A percentile compares a stretch with the other conserved stretches of the same genome.
Evolutionary conservation across 1,284 basidiomycete genomes (phyloP).

Genomic region (Marasmius tenuissimus): DNA sequence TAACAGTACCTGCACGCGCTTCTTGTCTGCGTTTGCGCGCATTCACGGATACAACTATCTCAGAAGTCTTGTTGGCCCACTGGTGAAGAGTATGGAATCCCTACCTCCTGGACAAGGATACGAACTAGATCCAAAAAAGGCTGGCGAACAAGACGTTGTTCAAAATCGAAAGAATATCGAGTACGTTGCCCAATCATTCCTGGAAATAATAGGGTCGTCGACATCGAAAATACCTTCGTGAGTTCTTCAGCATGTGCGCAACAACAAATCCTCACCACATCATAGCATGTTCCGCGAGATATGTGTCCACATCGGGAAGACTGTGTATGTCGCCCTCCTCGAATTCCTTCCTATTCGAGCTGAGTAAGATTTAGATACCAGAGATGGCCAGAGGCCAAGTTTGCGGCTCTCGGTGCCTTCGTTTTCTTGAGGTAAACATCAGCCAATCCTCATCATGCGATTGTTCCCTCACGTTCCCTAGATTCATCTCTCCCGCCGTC

Average conservation of each 20-base stretch:
- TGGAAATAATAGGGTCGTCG: conserved; percentile 76
- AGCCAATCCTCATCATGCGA: conserved; percentile 3
- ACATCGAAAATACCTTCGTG: conserved; percentile 74
- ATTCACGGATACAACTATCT: conserved; percentile 90
- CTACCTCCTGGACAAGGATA: conserved; percentile 76
- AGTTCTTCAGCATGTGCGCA: conserved; percentile 29
- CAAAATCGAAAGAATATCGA: conserved; percentile 76
- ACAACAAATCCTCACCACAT: background rate
- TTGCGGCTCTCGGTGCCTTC: conserved; percentile 87
- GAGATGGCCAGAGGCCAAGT: conserved; percentile 79
- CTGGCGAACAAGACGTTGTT: conserved; percentile 57
- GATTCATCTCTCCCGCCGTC: conserved; percentile 84
- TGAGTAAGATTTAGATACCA: conserved; percentile 11
- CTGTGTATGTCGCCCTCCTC: conserved; percentile 58
- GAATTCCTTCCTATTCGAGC: background rate
- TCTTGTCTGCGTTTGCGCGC: conserved; percentile 82
- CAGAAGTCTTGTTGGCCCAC: conserved; percentile 72
- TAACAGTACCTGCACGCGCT: conserved; percentile 83
- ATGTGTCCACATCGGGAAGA: conserved; percentile 80
- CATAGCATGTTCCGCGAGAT: conserved; percentile 84
- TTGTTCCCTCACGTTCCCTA: conserved; percentile 24
- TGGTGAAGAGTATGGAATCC: conserved; percentile 72
- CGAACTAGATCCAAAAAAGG: conserved; percentile 76
- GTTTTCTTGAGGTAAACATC: conserved; percentile 76
- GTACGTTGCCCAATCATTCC: conserved; percentile 73